A percentile compares a stretch with the other conserved stretches of the same genome.
phyloP scores from a whole-genome alignment of 352 stramenopile species.

The Pythium oligandrum region DNA sequence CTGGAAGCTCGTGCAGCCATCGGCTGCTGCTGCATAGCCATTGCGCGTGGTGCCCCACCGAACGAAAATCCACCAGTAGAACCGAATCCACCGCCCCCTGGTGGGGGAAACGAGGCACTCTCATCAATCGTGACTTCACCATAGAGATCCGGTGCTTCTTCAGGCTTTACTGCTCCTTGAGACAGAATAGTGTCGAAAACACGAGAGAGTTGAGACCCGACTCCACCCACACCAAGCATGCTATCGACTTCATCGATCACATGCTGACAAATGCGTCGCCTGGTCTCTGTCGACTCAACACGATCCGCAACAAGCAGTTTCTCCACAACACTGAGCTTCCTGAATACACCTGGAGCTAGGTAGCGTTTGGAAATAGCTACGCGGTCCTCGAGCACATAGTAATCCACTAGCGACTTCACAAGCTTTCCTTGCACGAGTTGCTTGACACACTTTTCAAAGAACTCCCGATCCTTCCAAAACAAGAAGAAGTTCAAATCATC shows the following conservation, averaged over 20 bases:
- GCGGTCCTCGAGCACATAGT: constrained; percentile 8
- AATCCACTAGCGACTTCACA: constrained; percentile 10
- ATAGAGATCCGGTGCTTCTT: neutral
- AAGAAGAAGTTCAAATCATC: constrained; percentile 20
- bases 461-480: constrained; percentile 10
- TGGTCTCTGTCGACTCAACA: neutral
- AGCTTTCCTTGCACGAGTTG: constrained; percentile 8
- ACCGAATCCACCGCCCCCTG: too few species aligned
- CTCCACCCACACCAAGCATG: neutral
- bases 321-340: constrained; percentile 14
- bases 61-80: too few species aligned
- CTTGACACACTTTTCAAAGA: constrained; percentile 7
- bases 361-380: constrained; percentile 2
- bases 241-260: constrained; percentile 9
- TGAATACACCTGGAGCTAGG: constrained; percentile 3
- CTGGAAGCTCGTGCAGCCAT: neutral
- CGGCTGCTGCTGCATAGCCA: too few species aligned
- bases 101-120: neutral
- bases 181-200: constrained; percentile 13
- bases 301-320: constrained; percentile 11
- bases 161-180: constrained; percentile 6
- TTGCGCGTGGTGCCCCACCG: too few species aligned
- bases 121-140: constrained; percentile 4
- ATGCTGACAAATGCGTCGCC: constrained; percentile 6
- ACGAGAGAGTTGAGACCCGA: constrained; percentile 3